Evolutionary conservation across 139 green algal species (phyloP).

Genomic region (Volvox reticuliferus): DNA sequence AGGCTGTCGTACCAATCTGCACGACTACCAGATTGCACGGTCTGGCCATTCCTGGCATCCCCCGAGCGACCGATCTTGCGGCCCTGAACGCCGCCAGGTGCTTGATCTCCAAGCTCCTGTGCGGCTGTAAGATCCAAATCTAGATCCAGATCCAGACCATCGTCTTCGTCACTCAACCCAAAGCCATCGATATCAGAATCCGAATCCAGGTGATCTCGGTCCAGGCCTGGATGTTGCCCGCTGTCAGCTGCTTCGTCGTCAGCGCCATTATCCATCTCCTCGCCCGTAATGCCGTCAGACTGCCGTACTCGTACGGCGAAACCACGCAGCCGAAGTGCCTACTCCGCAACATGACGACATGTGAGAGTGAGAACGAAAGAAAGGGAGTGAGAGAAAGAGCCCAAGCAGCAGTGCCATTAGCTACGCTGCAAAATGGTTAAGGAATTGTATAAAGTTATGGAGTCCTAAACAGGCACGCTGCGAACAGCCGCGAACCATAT

Average conservation of each 20-base stretch:
- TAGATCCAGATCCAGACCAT: slow-evolving; percentile 3
- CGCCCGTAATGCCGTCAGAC: background rate
- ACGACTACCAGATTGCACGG: no score
- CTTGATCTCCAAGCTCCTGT: background rate
- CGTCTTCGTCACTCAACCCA: background rate
- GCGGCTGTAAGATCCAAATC: background rate
- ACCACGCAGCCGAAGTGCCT: slow-evolving; percentile 17
- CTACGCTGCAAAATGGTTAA: no score
- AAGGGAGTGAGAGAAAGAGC: no score
- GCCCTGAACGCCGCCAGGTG: no score
- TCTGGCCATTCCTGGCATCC: background rate
- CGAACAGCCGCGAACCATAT: no score
- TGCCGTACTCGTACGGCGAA: background rate
- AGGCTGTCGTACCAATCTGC: slow-evolving; percentile 13
- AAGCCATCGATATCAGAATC: background rate
- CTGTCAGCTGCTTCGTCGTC: background rate
- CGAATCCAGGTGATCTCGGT: background rate
- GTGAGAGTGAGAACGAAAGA: no score
- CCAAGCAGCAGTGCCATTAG: no score
- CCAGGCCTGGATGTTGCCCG: background rate
- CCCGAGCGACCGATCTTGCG: background rate
- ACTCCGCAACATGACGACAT: background rate
- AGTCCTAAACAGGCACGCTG: no score
- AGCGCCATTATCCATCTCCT: background rate
- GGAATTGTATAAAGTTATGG: no score